Percentiles rank a stretch among this genome's conserved stretches.
Conservation (phyloP, 768 basidiomycete genomes). For the Cyathus striatus region DNA sequence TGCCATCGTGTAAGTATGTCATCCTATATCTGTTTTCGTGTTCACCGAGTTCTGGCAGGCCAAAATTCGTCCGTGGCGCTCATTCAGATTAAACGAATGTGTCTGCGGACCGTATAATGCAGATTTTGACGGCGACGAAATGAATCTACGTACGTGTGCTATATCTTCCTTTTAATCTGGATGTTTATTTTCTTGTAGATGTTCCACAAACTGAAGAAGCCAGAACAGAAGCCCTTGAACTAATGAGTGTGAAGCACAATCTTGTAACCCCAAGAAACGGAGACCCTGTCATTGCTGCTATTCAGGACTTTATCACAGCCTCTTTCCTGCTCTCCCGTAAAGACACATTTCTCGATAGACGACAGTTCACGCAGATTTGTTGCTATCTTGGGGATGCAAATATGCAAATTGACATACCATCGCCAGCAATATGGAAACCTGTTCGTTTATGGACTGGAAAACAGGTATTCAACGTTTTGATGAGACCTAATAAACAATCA, state of each 20-base stretch:
- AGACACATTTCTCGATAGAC: slow-evolving; percentile 89
- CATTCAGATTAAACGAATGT: slow-evolving; percentile 97
- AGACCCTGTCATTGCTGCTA: slow-evolving; percentile 98
- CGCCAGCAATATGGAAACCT: slow-evolving; percentile 92
- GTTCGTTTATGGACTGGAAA: slow-evolving; percentile 95
- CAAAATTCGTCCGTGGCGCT: slow-evolving; percentile 95
- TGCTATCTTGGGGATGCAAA: slow-evolving; percentile 91
- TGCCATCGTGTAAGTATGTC: slow-evolving; percentile 75
- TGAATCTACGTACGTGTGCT: slow-evolving; percentile 84
- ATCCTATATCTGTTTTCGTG: neutral
- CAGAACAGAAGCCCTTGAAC: slow-evolving; percentile 90
- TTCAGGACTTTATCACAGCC: slow-evolving; percentile 99
- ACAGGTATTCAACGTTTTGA: slow-evolving; percentile 95
- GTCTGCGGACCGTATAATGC: slow-evolving; percentile 99
- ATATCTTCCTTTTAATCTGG: slow-evolving; percentile 2
- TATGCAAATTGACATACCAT: slow-evolving; percentile 91
- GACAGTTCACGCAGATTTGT: slow-evolving; percentile 95
- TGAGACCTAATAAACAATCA: slow-evolving; percentile 85
- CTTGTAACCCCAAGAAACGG: slow-evolving; percentile 97
- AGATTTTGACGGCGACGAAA: slow-evolving; percentile 99
- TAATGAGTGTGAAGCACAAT: slow-evolving; percentile 97
- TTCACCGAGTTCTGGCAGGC: slow-evolving; percentile 37
- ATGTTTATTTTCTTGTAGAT: slow-evolving; percentile 42
- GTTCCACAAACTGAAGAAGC: slow-evolving; percentile 99
- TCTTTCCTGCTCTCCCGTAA: slow-evolving; percentile 92